A percentile compares a stretch with the other conserved stretches of the same genome.
These are phyloP conservation scores for Rhodotorula sp. DNA, from an alignment of 1,284 basidiomycete species.

Conservation along the genomic window DNA sequence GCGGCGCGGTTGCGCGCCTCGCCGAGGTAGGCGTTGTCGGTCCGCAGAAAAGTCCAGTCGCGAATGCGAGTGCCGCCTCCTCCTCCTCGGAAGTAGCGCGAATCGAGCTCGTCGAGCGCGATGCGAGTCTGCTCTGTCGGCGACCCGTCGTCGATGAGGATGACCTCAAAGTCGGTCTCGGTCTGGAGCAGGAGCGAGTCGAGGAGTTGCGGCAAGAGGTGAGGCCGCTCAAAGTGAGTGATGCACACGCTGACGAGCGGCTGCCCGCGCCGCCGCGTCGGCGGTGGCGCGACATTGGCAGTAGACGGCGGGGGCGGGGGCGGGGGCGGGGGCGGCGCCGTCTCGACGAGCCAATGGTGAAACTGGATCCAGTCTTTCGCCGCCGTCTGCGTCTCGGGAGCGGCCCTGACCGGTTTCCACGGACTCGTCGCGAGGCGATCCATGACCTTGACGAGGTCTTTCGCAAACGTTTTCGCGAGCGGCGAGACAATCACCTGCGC, in stretches of 20 bases:
- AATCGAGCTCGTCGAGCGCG: conserved; percentile 21
- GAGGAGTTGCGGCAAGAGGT: conserved; percentile 34
- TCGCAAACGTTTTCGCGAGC: conserved; percentile 9
- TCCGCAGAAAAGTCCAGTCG: conserved; percentile 22
- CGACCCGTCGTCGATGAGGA: conserved; percentile 41
- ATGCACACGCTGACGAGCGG: conserved; percentile 34
- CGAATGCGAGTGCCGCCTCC: neutral
- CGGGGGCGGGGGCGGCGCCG: neutral
- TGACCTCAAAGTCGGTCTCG: conserved; percentile 30
- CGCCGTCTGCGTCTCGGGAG: conserved; percentile 18
- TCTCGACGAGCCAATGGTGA: conserved; percentile 22
- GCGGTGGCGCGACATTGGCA: neutral
- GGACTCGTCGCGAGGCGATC: neutral
- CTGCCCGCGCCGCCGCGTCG: neutral
- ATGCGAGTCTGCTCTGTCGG: neutral
- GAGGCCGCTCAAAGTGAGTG: conserved; percentile 38
- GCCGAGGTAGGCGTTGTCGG: conserved; percentile 37
- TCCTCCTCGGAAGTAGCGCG: conserved; percentile 12
- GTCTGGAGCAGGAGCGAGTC: conserved; percentile 31
- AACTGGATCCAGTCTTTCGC: conserved; percentile 25
- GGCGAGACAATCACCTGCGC: conserved; percentile 21
- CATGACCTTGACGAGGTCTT: conserved; percentile 6
- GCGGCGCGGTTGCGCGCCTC: conserved; percentile 38
- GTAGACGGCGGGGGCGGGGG: neutral
- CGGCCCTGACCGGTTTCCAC: conserved; percentile 11